Evolutionary conservation across 805 yeast genomes (phyloP), one percentile per base, ranked within the genome.

Genomic region (Barnettozyma populi): DNA sequence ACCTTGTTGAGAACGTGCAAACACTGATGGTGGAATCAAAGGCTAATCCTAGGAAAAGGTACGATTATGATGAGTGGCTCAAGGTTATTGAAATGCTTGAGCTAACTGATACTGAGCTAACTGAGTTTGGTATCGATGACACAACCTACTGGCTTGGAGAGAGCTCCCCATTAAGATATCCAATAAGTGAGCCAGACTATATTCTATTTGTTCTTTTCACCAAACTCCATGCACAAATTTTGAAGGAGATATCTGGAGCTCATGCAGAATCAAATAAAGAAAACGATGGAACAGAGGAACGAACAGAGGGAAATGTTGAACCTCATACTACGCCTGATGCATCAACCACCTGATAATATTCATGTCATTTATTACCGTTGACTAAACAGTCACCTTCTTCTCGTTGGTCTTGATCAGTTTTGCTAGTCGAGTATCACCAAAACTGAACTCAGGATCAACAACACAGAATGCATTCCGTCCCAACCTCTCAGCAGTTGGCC

Each of bases 401-500:
- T 70, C 72, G 53, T 72, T 72, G 1, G 68, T 58, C 48, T 61
- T 70, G 49, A 85, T 82, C 62, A 78, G 65, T 46, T 72, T 66
- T 1, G 84, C 82, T 44, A 84, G 65, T 52, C 71, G 69, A 0
- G 90, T 84, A 14, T 71, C 64, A 19, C 66, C 59, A 57, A 85
- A 85, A 25, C 67, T 64, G 60, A 81, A 85, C 4, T 56, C 46
- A 0, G 63, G 51, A 42, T 70, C 71, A 1, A 63, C 65, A 13
- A 47, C 52, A 60, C 80, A 72, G 58, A 85, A 82, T 18, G 71
- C 68, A 61, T 86, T 82, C 4, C 68, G 55, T 41, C 82, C 62
- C 18, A 90, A 66, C 41, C 76, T 73, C 41, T 71, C 73, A 0
- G 97, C 97, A 0, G 97, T 92, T 0, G 98, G 99, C 57, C 99